Base-by-base conservation (phyloP, 768 basidiomycete genomes). In the Tephrocybe sp. region DNA sequence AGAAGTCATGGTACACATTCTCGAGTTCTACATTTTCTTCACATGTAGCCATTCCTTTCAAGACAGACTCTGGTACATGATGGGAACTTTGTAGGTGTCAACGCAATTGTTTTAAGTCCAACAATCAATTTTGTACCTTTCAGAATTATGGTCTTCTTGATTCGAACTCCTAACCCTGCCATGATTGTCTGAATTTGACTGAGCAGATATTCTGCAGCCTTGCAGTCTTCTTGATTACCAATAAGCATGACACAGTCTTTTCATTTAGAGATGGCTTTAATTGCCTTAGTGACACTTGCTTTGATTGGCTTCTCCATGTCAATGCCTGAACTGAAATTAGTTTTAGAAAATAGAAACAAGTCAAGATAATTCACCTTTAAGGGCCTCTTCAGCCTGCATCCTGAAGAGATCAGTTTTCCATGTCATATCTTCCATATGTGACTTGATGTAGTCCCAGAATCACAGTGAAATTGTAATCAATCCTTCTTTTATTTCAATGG, bases 1-100 rank as follows among this genome's bases (percentile, higher is more conserved):
- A 58, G 28, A 51, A 51, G 30, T 58, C 50, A 15, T 45, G 17
- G 24, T 51, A 58, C 10, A 54, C 9, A 17, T 17, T 21, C 3
- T 37, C 12, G 25, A 58, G 21, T 6, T 53, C 53, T 20, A 23
- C 24, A n/a, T 48, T 30, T n/a, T 53, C 51, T 4, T 48, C 42
- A 17, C 54, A 36, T 3, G 40, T 42, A 25, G 49, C 56, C 4
- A 61, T 54, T 12, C 42, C 20, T 17, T 43, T 54, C 34, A 36
- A 17, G 7, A 36, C 42, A 48, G 45, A 4, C 33, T 51, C 26
- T 21, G 43, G n/a, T 17, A n/a, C n/a, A n/a, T n/a, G n/a, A n/a
- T n/a, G n/a, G n/a, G n/a, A n/a, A n/a, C n/a, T n/a, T n/a, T n/a
- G n/a, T n/a, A n/a, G n/a, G n/a, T n/a, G n/a, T n/a, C n/a, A n/a